Evolutionary conservation across 768 basidiomycete genomes (phyloP), one percentile per base, ranked within the genome.

Genomic region (Phylloporus rhodoxanthus): DNA sequence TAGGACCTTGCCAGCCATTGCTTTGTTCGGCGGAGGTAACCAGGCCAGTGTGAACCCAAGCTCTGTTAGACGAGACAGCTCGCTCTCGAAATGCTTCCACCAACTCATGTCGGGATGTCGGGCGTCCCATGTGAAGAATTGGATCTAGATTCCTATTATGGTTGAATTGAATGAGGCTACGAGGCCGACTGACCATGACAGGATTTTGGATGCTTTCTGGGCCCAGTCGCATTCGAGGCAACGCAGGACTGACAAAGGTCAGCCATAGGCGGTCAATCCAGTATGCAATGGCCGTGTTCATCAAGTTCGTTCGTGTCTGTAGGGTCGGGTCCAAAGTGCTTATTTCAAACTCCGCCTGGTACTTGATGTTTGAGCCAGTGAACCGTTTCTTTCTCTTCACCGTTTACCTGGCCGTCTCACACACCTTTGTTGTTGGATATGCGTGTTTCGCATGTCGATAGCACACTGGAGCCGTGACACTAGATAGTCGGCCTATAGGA

Each of bases 81-180:
- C 81, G 9, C 55, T 57, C 62, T 86, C 81, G 30, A 91, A 74
- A 63, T 87, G 80, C 58, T 75, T 74, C 89, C 90, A 92, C 89
- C 90, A 91, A 63, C 82, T 87, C 71, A 80, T 64, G 15, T 70
- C 65, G 13, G 73, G 71, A 56, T 78, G 75, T 23, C 68, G 66
- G 26, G 78, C 69, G 45, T 91, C 81, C 90, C 90, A 91, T 13
- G 87, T 89, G 59, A 90, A 91, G 67, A 89, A 91, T 66, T 91
- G 89, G 25, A 91, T 67, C 89, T 80, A 47, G 33, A 39, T 6
- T 17, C 14, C 43, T 41, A 10, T 29, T 50, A 28, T 47, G 19
- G 30, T 36, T 42, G 26, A 43, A 29, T 43, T 13, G 9, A 26
- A 46, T 32, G 5, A 34, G 1, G 14, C 11, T 47, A 29, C 29